Evolutionary conservation across 2,329 filamentous ascomycete species (phyloP).

Genomic region (Paramyrothecium roridum): DNA sequence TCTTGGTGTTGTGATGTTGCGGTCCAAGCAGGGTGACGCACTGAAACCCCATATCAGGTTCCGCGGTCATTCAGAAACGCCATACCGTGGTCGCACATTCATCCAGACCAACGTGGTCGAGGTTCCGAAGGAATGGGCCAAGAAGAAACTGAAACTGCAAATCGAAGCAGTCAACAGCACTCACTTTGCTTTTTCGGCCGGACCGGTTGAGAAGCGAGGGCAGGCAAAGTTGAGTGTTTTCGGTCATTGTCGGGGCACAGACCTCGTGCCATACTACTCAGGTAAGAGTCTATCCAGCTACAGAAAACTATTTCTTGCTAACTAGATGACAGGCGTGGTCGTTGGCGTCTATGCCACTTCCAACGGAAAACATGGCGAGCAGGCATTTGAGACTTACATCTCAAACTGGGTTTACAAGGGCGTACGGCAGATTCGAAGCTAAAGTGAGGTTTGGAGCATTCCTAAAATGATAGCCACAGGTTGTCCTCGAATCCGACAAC

Average conservation of each 20-base stretch:
- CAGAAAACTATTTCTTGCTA: background rate
- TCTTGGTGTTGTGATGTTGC: slow-evolving; percentile 36
- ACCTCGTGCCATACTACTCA: background rate
- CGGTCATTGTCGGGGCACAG: background rate
- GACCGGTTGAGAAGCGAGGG: background rate
- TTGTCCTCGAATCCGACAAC: too few relatives aligned
- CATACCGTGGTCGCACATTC: background rate
- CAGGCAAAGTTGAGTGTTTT: background rate
- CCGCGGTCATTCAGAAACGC: background rate
- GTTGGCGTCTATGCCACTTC: slow-evolving; percentile 50
- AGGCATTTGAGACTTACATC: slow-evolving; percentile 39
- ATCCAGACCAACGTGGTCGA: background rate
- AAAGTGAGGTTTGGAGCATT: background rate
- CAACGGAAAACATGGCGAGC: slow-evolving; percentile 42
- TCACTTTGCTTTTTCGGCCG: background rate
- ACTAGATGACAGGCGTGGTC: slow-evolving; percentile 33
- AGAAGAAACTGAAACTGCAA: background rate
- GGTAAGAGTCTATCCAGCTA: background rate
- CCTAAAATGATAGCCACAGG: too few relatives aligned
- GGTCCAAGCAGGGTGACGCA: background rate
- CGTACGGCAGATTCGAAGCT: background rate
- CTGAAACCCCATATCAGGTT: slow-evolving; percentile 35
- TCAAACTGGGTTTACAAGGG: slow-evolving; percentile 42
- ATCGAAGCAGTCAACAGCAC: background rate
- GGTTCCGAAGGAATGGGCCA: slow-evolving; percentile 13